Evolutionary conservation across 2,329 filamentous ascomycete genomes (phyloP), one percentile per base, ranked within the genome.

Genomic region (Annulohypoxylon truncatum): DNA sequence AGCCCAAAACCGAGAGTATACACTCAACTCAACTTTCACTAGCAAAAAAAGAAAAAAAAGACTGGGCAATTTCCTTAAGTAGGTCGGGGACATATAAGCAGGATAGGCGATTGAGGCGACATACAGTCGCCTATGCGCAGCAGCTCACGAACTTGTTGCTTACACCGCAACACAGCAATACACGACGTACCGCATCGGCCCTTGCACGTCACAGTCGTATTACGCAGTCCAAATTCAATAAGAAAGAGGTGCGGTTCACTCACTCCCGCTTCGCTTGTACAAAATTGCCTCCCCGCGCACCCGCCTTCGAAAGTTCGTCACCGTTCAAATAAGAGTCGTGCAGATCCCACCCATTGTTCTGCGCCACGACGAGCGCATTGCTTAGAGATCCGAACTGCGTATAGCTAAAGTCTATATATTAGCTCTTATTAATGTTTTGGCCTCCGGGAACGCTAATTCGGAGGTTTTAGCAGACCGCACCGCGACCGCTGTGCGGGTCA

Each of bases 201-300:
- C 64, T 68, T 69, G 66, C 61, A 66, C 55, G 56, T 68, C 67
- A 64, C 66, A 51, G 71, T 75, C 72, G 71, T 73, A 74, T 73
- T 73, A 72, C 73, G 72, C 72, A 70, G 72, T 42, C 69, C 62
- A 71, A 59, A 70, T 61, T 72, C 67, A 68, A 64, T 65, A 71
- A 73, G 72, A 68, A 68, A 56, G 56, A 71, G 68, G 71, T 70
- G 72, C 72, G 72, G 71, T 67, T 74, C 68, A 68, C 67, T 67
- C 68, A 71, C 70, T 73, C 69, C 73, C 69, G 70, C 71, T 71
- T 71, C 59, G 60, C 66, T 69, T 64, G 52, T 61, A 64, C 67
- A 67, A 69, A 72, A 71, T 70, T 63, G 55, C 69, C 61, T 68
- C 68, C 72, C 71, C 72, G 69, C 71, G 71, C 72, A 71, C 71